These are phyloP conservation scores for Berkeleyomyces basicola DNA, from an alignment of 2,329 filamentous ascomycete species.

Conservation along the genomic window DNA sequence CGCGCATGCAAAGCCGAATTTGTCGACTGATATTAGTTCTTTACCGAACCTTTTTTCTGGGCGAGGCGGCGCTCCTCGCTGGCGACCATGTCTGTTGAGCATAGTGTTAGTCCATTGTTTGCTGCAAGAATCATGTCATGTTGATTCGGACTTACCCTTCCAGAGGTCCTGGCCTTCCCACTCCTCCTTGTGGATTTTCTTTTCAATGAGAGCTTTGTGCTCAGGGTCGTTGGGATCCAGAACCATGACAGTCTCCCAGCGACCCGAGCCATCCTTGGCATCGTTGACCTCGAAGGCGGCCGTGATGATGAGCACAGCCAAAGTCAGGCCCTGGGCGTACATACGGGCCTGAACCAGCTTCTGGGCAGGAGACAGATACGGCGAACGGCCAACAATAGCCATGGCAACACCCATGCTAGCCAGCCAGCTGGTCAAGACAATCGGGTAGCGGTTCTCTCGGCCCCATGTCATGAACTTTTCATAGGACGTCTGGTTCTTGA, in stretches of 20 bases:
- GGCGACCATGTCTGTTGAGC: constrained; percentile 54
- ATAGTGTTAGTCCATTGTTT: constrained; percentile 12
- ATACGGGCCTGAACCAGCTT: constrained; percentile 91
- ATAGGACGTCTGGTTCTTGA: constrained; percentile 37
- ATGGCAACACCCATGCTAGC: constrained; percentile 63
- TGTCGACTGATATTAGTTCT: not conserved
- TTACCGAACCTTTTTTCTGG: constrained; percentile 21
- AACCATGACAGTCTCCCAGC: constrained; percentile 74
- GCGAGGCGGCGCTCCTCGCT: constrained; percentile 51
- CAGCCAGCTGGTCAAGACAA: constrained; percentile 70
- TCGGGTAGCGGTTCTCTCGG: constrained; percentile 65
- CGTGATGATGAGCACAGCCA: constrained; percentile 66
- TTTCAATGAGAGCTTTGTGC: constrained; percentile 72
- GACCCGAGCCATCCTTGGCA: constrained; percentile 54
- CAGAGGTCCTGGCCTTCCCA: constrained; percentile 85
- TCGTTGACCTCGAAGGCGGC: constrained; percentile 71
- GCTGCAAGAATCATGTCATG: not conserved
- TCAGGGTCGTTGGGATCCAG: constrained; percentile 66
- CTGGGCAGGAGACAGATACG: constrained; percentile 56
- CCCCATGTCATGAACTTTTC: constrained; percentile 58
- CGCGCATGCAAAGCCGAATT: not conserved
- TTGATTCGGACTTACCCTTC: constrained; percentile 44
- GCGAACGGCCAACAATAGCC: constrained; percentile 60
- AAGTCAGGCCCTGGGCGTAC: constrained; percentile 77
- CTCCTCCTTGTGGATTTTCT: constrained; percentile 71